These are phyloP conservation scores for Vaccinium corymbosum DNA, from an alignment of 148 eudicot genomes.

Conservation along the genomic window DNA sequence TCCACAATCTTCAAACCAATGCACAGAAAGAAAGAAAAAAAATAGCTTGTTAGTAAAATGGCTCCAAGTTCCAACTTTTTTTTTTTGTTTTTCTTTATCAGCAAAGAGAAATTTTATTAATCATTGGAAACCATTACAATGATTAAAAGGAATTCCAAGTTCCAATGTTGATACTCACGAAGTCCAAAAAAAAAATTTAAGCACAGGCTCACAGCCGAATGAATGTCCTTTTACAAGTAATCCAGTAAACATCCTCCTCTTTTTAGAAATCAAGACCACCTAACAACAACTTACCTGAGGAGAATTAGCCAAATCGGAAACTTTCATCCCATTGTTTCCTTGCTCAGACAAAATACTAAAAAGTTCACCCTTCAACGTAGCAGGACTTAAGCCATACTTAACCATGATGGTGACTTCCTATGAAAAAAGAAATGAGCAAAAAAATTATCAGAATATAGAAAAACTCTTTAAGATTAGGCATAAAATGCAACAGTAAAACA, in stretches of 20 bases:
- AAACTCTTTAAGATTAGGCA: background rate
- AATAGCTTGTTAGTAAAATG: slow-evolving; percentile 13
- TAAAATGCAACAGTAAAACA: slow-evolving; percentile 6
- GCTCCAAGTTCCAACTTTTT: background rate
- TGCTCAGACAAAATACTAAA: slow-evolving; percentile 59
- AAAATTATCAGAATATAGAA: slow-evolving; percentile 13
- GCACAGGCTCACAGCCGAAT: background rate
- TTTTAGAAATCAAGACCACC: background rate
- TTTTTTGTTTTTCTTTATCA: no score
- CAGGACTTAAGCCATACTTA: slow-evolving; percentile 65
- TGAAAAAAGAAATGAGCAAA: slow-evolving; percentile 20
- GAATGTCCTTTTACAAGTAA: background rate
- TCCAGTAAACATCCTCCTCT: background rate
- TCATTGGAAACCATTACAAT: no score
- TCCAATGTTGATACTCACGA: background rate
- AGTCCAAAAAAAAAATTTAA: background rate
- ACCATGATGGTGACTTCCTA: slow-evolving; percentile 62
- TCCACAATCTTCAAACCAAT: slow-evolving; percentile 55
- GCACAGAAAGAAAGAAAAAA: background rate
- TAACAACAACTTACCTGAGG: slow-evolving; percentile 42
- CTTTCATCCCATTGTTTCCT: slow-evolving; percentile 64
- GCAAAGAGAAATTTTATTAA: no score
- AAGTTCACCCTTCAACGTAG: slow-evolving; percentile 84
- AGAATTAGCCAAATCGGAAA: slow-evolving; percentile 57
- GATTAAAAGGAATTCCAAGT: no score